Percentiles rank a stretch among this genome's conserved stretches.
Conservation (phyloP, 1,284 basidiomycete species). For the Cutaneotrichosporon mucoides region DNA sequence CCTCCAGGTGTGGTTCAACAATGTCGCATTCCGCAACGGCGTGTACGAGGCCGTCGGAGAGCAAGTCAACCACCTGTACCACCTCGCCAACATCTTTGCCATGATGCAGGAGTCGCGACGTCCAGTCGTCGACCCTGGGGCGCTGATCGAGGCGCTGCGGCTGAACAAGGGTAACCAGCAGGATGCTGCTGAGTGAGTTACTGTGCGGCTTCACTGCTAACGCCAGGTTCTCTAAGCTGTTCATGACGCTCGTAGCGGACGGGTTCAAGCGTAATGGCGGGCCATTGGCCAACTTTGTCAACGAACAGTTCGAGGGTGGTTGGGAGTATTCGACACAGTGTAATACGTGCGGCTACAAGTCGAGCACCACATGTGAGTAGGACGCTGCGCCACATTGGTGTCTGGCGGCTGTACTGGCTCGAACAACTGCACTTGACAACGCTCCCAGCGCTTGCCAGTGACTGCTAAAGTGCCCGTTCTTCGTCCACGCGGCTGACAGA, state of each 20-base stretch:
- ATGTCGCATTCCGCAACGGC: conserved; percentile 61
- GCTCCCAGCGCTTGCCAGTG: no score
- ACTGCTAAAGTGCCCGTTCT: no score
- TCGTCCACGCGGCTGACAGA: not conserved
- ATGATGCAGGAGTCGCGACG: conserved; percentile 69
- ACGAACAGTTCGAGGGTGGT: conserved; percentile 80
- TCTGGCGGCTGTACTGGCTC: no score
- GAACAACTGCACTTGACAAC: no score
- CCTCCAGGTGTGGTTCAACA: conserved; percentile 72
- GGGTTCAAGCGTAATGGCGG: conserved; percentile 72
- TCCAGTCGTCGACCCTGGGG: conserved; percentile 71
- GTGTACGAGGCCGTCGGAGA: conserved; percentile 48
- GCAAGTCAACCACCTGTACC: conserved; percentile 56
- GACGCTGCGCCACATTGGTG: no score
- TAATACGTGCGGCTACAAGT: conserved; percentile 57
- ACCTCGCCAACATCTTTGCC: conserved; percentile 58
- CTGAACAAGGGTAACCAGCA: conserved; percentile 79
- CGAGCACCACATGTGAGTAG: conserved; percentile 8
- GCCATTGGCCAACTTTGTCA: conserved; percentile 62
- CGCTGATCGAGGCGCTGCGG: conserved; percentile 74
- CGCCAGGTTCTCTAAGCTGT: conserved; percentile 82
- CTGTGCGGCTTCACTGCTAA: not conserved
- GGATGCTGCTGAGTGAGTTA: conserved; percentile 82
- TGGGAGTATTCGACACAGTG: conserved; percentile 75
- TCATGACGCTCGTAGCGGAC: conserved; percentile 76